Evolutionary conservation across 2,329 filamentous ascomycete species (phyloP).

Genomic region (Xylariaceae sp.): DNA sequence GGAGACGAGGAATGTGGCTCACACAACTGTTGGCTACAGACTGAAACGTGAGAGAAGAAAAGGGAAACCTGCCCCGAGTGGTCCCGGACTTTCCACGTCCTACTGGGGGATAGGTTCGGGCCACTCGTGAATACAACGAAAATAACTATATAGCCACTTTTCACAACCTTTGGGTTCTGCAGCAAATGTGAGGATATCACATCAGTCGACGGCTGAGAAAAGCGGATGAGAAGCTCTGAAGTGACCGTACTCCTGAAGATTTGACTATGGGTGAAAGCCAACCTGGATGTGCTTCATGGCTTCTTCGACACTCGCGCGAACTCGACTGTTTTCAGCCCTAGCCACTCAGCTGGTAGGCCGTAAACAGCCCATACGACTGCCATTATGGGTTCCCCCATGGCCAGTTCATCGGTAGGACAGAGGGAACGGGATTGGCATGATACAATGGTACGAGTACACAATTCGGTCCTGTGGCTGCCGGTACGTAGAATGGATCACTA

Average conservation of each 20-base stretch:
- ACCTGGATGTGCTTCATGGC: constrained; percentile 8
- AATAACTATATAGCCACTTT: not conserved
- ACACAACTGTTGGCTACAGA: too few species aligned
- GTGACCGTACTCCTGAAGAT: constrained; percentile 6
- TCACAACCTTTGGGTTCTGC: constrained; percentile 12
- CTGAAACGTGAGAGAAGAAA: too few species aligned
- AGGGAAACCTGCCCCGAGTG: too few species aligned
- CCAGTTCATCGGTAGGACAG: not conserved
- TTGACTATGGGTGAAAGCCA: constrained; percentile 8
- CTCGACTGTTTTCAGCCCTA: not conserved
- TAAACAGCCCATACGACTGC: not conserved
- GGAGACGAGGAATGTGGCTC: not conserved
- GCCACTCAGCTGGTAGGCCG: constrained; percentile 8
- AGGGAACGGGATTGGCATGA: constrained; percentile 5
- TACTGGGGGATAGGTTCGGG: too few species aligned
- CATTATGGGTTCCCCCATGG: constrained; percentile 10
- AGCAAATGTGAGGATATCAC: constrained; percentile 13
- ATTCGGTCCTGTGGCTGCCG: constrained; percentile 10
- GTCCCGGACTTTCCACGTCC: too few species aligned
- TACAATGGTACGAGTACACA: constrained; percentile 12
- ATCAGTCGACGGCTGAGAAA: not conserved
- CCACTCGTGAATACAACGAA: too few species aligned
- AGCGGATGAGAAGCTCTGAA: constrained; percentile 1
- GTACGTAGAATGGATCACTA: constrained; percentile 2
- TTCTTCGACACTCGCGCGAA: constrained; percentile 12